A percentile compares a stretch with the other conserved stretches of the same genome.
Conservation (phyloP, 495 filamentous ascomycete species). For the Cryomyces minteri region DNA sequence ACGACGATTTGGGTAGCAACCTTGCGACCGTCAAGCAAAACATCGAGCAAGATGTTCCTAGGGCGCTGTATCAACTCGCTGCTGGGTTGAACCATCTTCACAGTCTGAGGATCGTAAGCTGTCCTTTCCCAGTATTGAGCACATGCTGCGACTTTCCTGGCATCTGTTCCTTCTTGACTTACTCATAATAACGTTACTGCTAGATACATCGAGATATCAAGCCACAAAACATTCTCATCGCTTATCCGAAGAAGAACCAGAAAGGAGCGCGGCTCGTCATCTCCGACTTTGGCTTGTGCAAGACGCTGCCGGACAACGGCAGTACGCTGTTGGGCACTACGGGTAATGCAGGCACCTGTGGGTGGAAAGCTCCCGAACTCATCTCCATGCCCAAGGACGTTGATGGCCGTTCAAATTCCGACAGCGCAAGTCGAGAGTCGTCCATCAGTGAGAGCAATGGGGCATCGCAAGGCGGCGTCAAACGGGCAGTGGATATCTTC, state of each 20-base stretch:
- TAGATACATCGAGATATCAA: conserved; percentile 86
- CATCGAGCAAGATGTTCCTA: conserved; percentile 33
- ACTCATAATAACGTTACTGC: too few relatives aligned
- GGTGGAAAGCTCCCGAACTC: conserved; percentile 91
- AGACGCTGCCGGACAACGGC: conserved; percentile 90
- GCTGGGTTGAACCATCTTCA: conserved; percentile 78
- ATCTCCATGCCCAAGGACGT: conserved; percentile 56
- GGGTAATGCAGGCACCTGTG: conserved; percentile 81
- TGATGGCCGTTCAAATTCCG: conserved; percentile 17
- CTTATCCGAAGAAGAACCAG: conserved; percentile 27
- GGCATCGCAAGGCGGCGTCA: conserved; percentile 40
- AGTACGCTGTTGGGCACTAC: conserved; percentile 91
- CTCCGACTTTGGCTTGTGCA: conserved; percentile 94
- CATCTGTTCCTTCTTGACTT: too few relatives aligned
- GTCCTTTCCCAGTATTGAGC: too few relatives aligned
- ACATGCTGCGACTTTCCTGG: too few relatives aligned
- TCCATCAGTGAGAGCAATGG: conserved; percentile 9
- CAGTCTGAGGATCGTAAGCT: conserved; percentile 48
- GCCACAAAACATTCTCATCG: conserved; percentile 87
- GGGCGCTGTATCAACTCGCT: conserved; percentile 69
- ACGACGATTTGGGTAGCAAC: conserved; percentile 15
- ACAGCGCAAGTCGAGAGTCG: conserved; percentile 8
- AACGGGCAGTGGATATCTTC: conserved; percentile 91
- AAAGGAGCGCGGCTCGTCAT: conserved; percentile 58
- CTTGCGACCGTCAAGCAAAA: conserved; percentile 21